Evolutionary conservation across 139 green algal genomes (phyloP).

Genomic region (Closterium sp.): DNA sequence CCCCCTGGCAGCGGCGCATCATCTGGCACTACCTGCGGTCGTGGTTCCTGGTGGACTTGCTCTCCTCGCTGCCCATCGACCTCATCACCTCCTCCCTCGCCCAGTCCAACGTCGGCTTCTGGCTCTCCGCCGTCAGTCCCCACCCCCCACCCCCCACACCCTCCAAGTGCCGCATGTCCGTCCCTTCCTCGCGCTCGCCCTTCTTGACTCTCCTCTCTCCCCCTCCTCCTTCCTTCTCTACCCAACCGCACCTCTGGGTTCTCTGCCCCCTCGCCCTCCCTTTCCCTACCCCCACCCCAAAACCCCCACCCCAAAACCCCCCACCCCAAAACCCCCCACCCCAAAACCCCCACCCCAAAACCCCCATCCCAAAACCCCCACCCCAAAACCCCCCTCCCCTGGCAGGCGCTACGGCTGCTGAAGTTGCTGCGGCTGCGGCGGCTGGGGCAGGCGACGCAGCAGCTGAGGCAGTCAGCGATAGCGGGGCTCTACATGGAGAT

Average conservation of each 20-base stretch:
- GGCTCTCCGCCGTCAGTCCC: conserved; percentile 2
- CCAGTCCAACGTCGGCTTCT: background rate
- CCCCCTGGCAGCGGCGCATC: background rate
- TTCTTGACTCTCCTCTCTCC: too few species aligned
- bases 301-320: background rate
- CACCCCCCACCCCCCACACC: too few species aligned
- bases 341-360: background rate
- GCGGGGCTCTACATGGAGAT: background rate
- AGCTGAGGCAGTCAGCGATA: background rate
- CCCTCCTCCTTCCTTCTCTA: too few species aligned
- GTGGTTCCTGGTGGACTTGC: background rate
- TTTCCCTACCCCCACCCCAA: background rate
- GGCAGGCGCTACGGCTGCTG: background rate
- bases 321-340: too few species aligned
- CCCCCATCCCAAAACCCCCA: too few species aligned
- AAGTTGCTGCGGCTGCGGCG: conserved; percentile 13
- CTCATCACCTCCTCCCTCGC: background rate
- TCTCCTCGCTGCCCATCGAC: conserved; percentile 2
- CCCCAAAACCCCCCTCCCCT: too few species aligned
- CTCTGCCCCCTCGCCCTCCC: too few species aligned
- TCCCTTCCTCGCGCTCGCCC: too few species aligned
- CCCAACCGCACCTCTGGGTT: too few species aligned
- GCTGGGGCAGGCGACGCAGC: background rate
- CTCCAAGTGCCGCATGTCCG: too few species aligned
- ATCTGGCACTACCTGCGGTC: background rate